phyloP scores from a whole-genome alignment of 2,329 filamentous ascomycete genomes.

The Ceratocystis albifundus region DNA sequence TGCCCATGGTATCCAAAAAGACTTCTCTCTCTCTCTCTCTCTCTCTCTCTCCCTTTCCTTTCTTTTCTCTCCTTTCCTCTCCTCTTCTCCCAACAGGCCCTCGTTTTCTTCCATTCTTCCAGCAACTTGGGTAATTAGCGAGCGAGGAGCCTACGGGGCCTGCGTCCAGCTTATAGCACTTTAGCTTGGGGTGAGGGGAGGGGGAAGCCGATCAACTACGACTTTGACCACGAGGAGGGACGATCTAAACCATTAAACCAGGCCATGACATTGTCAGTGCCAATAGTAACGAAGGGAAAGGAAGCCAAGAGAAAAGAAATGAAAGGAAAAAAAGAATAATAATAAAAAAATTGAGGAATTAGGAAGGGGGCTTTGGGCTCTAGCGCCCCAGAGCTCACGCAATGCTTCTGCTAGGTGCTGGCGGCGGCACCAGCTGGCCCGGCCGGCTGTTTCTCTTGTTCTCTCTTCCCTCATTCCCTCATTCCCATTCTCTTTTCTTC shows the following conservation, averaged over 20 bases:
- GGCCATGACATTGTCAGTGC: too few species aligned
- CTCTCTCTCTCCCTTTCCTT: neutral
- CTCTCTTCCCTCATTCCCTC: conserved; percentile 3
- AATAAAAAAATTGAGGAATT: neutral
- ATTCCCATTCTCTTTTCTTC: neutral
- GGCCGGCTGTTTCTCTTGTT: neutral
- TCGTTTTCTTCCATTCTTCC: neutral
- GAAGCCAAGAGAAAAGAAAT: neutral
- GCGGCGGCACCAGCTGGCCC: neutral
- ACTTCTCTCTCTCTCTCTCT: neutral
- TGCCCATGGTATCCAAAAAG: too few species aligned
- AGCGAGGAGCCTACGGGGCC: neutral
- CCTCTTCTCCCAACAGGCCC: too few species aligned
- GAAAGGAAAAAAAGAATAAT: neutral
- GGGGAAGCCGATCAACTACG: neutral
- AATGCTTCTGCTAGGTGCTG: too few species aligned
- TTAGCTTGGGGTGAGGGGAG: too few species aligned
- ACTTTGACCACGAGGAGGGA: neutral
- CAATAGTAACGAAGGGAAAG: neutral
- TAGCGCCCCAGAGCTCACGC: neutral
- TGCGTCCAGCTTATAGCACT: too few species aligned
- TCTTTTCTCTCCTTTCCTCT: neutral
- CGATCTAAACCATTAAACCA: neutral
- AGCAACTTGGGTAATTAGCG: neutral
- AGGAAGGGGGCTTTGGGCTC: neutral